A percentile compares a stretch with the other conserved stretches of the same genome.
phyloP scores from a whole-genome alignment of 306 rosid species.

The Lupinus albus region DNA sequence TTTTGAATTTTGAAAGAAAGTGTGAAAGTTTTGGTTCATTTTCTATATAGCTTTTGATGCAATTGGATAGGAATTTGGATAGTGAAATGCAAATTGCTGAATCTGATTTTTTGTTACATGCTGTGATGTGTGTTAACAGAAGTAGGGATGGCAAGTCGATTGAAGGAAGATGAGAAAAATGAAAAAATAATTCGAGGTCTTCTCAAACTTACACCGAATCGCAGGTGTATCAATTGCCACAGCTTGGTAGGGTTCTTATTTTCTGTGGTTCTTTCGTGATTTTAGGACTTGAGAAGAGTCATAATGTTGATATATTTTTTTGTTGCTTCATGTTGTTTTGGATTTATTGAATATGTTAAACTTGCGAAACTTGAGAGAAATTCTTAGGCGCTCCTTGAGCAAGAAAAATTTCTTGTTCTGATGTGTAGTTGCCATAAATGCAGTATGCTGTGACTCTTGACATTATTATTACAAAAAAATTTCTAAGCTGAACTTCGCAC shows the following conservation, averaged over 20 bases:
- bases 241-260: constrained; percentile 63
- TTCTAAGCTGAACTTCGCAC: too few species aligned
- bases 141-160: constrained; percentile 71
- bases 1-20: constrained; percentile 7
- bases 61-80: constrained; percentile 14
- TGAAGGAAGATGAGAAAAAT: constrained; percentile 92
- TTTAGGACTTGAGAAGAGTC: background rate
- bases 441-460: too few species aligned
- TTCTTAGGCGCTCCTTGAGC: constrained; percentile 15
- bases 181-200: constrained; percentile 90
- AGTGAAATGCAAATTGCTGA: constrained; percentile 1
- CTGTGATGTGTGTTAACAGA: constrained; percentile 43
- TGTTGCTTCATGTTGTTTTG: constrained; percentile 1
- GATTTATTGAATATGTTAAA: constrained; percentile 23
- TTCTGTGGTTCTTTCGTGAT: background rate
- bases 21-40: constrained; percentile 18
- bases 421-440: too few species aligned
- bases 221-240: constrained; percentile 89
- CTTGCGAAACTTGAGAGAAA: background rate
- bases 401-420: too few species aligned
- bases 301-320: constrained; percentile 9
- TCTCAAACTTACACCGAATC: constrained; percentile 77
- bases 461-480: too few species aligned
- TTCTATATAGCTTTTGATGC: constrained; percentile 27
- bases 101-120: constrained; percentile 6